phyloP scores from a whole-genome alignment of 805 yeast genomes.

The Sugiyamaella smithiae region DNA sequence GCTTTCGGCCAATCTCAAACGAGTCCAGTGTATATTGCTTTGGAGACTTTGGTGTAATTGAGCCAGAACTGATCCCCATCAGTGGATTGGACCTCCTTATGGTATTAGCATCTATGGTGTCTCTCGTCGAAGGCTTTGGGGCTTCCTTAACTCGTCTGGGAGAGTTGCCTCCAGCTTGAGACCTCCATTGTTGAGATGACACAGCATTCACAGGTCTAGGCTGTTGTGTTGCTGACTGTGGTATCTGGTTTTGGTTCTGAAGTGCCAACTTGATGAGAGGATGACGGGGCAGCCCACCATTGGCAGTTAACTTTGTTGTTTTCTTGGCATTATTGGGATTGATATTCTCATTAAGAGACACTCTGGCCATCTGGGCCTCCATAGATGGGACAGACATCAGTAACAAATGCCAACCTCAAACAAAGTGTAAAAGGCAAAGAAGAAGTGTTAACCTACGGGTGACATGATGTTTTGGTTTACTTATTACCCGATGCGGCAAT shows the following conservation, averaged over 20 bases:
- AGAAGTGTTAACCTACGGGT: too few species aligned
- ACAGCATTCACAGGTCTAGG: conserved; percentile 13
- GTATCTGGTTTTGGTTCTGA: conserved; percentile 22
- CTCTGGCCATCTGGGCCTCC: conserved; percentile 23
- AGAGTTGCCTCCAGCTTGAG: not conserved
- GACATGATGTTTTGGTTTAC: conserved; percentile 6
- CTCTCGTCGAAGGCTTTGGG: conserved; percentile 3
- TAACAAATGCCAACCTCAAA: too few species aligned
- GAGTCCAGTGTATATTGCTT: conserved; percentile 49
- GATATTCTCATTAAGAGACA: conserved; percentile 25
- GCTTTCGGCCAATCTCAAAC: conserved; percentile 80
- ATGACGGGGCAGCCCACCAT: conserved; percentile 15
- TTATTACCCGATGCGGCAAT: conserved; percentile 1
- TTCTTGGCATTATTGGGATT: conserved; percentile 16
- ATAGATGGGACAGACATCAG: conserved; percentile 21
- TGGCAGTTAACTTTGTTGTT: not conserved
- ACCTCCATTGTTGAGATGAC: conserved; percentile 23
- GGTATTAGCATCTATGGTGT: conserved; percentile 10
- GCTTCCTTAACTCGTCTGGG: conserved; percentile 6
- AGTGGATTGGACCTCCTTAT: conserved; percentile 24
- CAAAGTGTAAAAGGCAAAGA: too few species aligned
- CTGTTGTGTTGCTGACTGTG: conserved; percentile 13
- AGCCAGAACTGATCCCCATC: conserved; percentile 17
- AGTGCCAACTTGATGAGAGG: conserved; percentile 26
- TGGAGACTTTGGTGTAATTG: conserved; percentile 7